Conservation (phyloP, 2,329 filamentous ascomycete species). For the Phialophora tarda region DNA sequence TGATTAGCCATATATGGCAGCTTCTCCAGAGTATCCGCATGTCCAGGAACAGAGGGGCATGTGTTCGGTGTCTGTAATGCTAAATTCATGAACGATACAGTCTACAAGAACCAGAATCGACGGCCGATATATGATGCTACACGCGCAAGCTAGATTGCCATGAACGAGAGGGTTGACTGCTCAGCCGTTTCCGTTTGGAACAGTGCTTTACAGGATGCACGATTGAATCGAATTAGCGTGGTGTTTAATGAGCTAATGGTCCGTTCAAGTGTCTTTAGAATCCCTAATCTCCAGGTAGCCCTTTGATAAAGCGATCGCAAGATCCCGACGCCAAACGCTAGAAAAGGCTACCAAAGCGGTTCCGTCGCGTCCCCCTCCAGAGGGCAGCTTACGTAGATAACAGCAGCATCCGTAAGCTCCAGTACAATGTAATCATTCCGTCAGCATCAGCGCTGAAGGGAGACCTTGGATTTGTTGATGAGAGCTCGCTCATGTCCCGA, state of each 20-base stretch:
- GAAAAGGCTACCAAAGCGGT: neutral
- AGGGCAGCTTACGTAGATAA: neutral
- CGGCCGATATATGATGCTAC: constrained; percentile 8
- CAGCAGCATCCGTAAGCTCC: neutral
- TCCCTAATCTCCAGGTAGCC: neutral
- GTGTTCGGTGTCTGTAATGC: neutral
- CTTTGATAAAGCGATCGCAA: neutral
- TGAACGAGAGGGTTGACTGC: neutral
- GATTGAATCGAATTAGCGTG: neutral
- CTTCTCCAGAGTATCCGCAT: neutral
- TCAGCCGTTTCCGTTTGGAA: neutral
- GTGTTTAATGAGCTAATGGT: neutral
- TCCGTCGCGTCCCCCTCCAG: neutral
- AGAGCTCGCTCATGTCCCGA: neutral
- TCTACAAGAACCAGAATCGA: constrained; percentile 10
- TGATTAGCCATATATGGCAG: neutral
- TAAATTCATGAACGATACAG: neutral
- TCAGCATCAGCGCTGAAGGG: neutral
- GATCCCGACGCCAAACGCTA: neutral
- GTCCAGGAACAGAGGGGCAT: neutral
- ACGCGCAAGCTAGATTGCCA: constrained; percentile 1
- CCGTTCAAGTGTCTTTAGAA: neutral
- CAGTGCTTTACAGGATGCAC: neutral
- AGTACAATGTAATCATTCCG: neutral
- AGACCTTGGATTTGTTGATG: neutral